Evolutionary conservation across 1,284 basidiomycete genomes (phyloP).

Genomic region (Chiua sp.): DNA sequence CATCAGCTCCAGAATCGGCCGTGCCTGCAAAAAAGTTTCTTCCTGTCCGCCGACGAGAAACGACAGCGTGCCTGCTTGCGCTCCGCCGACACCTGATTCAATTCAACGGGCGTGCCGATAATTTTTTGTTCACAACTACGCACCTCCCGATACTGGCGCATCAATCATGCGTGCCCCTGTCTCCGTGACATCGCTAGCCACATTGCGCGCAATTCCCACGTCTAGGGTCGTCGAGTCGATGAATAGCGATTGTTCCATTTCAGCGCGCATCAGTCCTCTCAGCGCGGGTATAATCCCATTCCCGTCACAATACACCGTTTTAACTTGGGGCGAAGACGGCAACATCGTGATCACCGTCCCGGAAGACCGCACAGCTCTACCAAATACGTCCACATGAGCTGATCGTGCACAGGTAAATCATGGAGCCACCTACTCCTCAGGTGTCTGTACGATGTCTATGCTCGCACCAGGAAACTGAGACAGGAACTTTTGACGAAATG

Average conservation of each 20-base stretch:
- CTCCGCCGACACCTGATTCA: conserved; percentile 75
- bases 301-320: conserved; percentile 65
- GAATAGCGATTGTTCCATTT: conserved; percentile 60
- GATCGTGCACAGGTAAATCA: conserved; percentile 1
- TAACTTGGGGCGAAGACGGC: conserved; percentile 85
- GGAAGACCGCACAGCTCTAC: conserved; percentile 66
- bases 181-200: conserved; percentile 58
- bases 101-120: conserved; percentile 2
- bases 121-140: conserved; percentile 27
- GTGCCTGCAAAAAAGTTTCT: conserved; percentile 62
- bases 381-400: conserved; percentile 15
- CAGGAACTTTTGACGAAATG: conserved; percentile 61
- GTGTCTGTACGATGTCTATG: conserved; percentile 61
- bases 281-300: conserved; percentile 67
- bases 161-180: conserved; percentile 84
- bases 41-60: conserved; percentile 88
- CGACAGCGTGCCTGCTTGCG: conserved; percentile 83
- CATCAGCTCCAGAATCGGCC: conserved; percentile 74
- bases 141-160: conserved; percentile 90
- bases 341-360: conserved; percentile 84
- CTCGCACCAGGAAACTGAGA: conserved; percentile 61
- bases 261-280: conserved; percentile 45
- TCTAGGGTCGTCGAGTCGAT: conserved; percentile 93
- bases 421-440: conserved; percentile 64
- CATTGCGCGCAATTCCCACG: conserved; percentile 70